Base-by-base conservation (phyloP, 805 yeast species). In the Candida tallmaniae region DNA sequence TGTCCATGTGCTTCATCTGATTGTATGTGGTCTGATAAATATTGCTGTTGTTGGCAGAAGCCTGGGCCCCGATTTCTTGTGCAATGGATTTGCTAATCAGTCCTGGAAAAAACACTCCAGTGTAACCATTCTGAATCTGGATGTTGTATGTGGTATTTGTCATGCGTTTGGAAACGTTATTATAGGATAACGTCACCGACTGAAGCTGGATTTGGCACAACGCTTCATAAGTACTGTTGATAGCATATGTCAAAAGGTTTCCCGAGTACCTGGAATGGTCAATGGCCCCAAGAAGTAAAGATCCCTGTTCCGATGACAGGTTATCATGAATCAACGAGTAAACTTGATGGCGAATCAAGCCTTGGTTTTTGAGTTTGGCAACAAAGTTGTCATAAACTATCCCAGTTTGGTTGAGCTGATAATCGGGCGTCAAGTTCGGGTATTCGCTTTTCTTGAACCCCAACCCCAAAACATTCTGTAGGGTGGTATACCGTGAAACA, bases 241-340 rank as follows among this genome's bases (percentile, higher is more conserved):
- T 28, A 13, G 60, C 47, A 60, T 52, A 48, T 12, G 42, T 35
- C 9, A 32, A 29, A 15, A 54, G 38, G 3, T 44, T 32, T 10
- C 52, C 60, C 9, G 29, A 21, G 38, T 49, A 56, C 36, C 51
- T 51, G 25, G 40, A 38, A 9, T 42, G 26, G 41, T 56, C 60
- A 29, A 56, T 42, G 13, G 56, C 64, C 4, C 64, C 64, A 41
- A 57, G 56, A 15, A 56, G 31, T 14, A 58, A 33, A 4, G 39
- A 16, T 6, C 64, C 64, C 30, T 33, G 12, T 9, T 27, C 13
- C n/a, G 37, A 50, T 16, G 37, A 41, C 10, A 10, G 23, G 23
- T 20, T 10, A 3, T 38, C 30, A 2, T 45, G 32, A 31, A 48
- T 43, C 47, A 63, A 51, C 39, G 65, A 58, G 46, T 62, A 63